phyloP scores from a whole-genome alignment of 73 alveolate genomes.

The Paramecium bursaria region DNA sequence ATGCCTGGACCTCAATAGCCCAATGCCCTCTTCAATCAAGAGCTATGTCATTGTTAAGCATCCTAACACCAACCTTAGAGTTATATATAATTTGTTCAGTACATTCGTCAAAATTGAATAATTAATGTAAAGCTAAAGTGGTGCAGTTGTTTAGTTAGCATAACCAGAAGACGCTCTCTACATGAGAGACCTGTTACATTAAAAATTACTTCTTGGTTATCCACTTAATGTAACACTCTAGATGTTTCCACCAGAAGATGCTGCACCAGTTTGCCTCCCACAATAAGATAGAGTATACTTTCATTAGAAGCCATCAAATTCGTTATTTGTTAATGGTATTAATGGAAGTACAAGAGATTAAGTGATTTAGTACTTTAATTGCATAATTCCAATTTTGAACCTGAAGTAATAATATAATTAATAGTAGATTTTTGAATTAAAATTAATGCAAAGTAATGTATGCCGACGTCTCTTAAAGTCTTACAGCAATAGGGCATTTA shows the following conservation, averaged over 20 bases:
- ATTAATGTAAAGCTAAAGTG: neutral
- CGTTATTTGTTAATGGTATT: conserved; percentile 22
- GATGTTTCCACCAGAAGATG: neutral
- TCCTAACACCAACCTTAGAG: conserved; percentile 41
- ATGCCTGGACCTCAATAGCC: neutral
- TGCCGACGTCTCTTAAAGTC: conserved; percentile 27
- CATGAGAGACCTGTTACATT: conserved; percentile 1
- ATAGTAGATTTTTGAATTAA: conserved; percentile 22
- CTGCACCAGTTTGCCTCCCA: neutral
- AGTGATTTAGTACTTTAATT: conserved; percentile 18
- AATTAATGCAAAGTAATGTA: conserved; percentile 25
- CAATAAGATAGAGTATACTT: conserved; percentile 14
- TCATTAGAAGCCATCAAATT: neutral
- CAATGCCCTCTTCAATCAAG: neutral
- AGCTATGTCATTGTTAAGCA: conserved; percentile 27
- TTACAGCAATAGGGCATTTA: conserved; percentile 23
- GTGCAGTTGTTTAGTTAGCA: conserved; percentile 22
- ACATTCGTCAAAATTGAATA: conserved; percentile 32
- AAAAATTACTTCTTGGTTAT: conserved; percentile 16
- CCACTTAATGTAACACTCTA: conserved; percentile 23
- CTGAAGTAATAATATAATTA: conserved; percentile 4
- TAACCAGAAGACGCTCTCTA: conserved; percentile 30
- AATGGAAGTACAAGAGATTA: neutral
- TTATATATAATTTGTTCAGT: conserved; percentile 45
- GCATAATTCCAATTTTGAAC: conserved; percentile 51